Conservation (phyloP, 2,329 filamentous ascomycete species). For the Aspergillus caelatus region DNA sequence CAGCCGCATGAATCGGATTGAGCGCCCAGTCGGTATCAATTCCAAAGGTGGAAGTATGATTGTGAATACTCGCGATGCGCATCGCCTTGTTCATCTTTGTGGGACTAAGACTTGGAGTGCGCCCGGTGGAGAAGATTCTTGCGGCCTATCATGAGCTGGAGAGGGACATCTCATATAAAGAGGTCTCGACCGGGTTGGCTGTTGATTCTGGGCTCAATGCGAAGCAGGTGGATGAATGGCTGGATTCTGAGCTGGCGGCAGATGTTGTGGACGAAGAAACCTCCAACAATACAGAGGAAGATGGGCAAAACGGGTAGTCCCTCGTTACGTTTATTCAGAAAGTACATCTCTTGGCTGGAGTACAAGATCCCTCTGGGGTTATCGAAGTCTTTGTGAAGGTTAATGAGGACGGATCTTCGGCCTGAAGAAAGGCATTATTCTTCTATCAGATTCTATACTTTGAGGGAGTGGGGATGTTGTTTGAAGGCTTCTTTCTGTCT, state of each 20-base stretch:
- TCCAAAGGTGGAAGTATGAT: slow-evolving; percentile 38
- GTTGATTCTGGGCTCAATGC: slow-evolving; percentile 21
- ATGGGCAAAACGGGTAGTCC: slow-evolving; percentile 15
- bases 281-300: slow-evolving; percentile 8
- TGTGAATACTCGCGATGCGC: slow-evolving; percentile 39
- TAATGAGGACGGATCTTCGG: neutral
- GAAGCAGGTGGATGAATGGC: slow-evolving; percentile 14
- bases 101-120: slow-evolving; percentile 8
- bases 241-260: slow-evolving; percentile 32
- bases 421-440: neutral
- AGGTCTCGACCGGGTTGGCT: slow-evolving; percentile 26
- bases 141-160: slow-evolving; percentile 34
- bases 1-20: slow-evolving; percentile 26
- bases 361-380: neutral
- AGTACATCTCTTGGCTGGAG: neutral
- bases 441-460: neutral
- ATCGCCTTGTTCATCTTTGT: slow-evolving; percentile 35
- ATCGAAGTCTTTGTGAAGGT: neutral
- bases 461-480: too few relatives aligned
- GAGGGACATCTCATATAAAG: slow-evolving; percentile 31
- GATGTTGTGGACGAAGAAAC: slow-evolving; percentile 44
- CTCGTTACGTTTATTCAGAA: neutral
- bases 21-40: slow-evolving; percentile 35
- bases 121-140: slow-evolving; percentile 31
- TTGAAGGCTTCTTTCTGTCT: too few relatives aligned